Conservation (phyloP, 2,329 filamentous ascomycete species). For the Claviceps sp. region DNA sequence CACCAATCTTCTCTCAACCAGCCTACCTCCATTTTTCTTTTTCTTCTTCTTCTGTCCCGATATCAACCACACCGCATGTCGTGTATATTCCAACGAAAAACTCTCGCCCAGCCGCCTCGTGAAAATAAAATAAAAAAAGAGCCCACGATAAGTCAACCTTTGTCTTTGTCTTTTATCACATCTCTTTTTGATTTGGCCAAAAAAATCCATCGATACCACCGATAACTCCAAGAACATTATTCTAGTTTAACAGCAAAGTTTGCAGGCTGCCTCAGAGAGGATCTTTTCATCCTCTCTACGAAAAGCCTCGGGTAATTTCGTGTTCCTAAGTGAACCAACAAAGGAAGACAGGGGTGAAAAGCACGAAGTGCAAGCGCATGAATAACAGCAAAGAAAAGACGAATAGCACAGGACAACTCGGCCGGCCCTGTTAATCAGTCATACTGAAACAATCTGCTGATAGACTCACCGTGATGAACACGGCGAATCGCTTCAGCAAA, state of each 20-base stretch:
- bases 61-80: neutral
- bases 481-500: conserved; percentile 93
- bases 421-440: conserved; percentile 7
- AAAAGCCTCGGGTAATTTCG: neutral
- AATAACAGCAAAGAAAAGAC: neutral
- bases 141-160: neutral
- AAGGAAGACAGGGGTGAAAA: neutral
- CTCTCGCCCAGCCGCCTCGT: neutral
- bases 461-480: conserved; percentile 94
- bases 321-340: neutral
- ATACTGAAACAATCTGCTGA: conserved; percentile 71
- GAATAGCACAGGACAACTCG: neutral
- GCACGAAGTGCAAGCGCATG: no score
- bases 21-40: neutral
- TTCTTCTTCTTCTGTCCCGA: neutral
- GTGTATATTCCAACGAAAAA: neutral
- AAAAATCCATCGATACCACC: neutral
- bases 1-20: neutral
- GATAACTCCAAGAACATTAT: neutral
- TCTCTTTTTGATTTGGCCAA: neutral
- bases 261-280: neutral
- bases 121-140: neutral
- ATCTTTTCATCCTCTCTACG: neutral
- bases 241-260: neutral
- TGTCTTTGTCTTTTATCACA: neutral